Base-by-base conservation (phyloP, 495 filamentous ascomycete genomes). In the Entonaema liquescens region DNA sequence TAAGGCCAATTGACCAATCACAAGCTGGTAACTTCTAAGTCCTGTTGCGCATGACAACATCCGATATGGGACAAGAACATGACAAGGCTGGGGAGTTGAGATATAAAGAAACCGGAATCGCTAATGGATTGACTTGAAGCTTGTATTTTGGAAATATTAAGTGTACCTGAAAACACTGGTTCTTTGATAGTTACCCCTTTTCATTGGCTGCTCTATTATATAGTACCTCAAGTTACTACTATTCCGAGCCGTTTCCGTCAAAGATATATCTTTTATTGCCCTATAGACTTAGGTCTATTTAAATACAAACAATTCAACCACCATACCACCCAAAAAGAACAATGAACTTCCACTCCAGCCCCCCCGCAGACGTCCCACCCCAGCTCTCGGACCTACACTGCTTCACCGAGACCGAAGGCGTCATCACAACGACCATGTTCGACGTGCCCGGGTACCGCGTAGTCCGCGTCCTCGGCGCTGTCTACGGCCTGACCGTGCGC, bases 401-500 rank as follows among this genome's bases (percentile, higher is more conserved):
- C 79, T 89, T 87, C 83, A 84, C 83, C 69, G 87, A 89, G 56
- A 88, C 87, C 28, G 80, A 87, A 50, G 86, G 87, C 44, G 80
- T 89, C 42, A 83, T 88, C 64, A 88, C 84, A 5, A 83, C 84
- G 4, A 89, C 71, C 31, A 76, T 76, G 74, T 71, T 71, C 71
- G 82, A 89, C 67, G 68, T 89, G 2, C 88, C 87, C 0, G 87
- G 85, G 19, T 87, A 88, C 78, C 86, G 85, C 58, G 79, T 88
- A 28, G 81, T 82, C 23, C 77, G 77, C n/a, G 80, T 86, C n/a
- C 82, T 89, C 9, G 87, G 87, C 57, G 83, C 85, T 17, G 80
- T 89, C 38, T 89, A 87, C 78, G 87, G 87, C 19, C 79, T 89
- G 31, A 87, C 85, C 0, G 87, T 89, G 5, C 87, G 87, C 12